Percentiles rank a stretch among this genome's conserved stretches.
Evolutionary conservation across 2,329 filamentous ascomycete genomes (phyloP).

Genomic region (Claviceps fusiformis): DNA sequence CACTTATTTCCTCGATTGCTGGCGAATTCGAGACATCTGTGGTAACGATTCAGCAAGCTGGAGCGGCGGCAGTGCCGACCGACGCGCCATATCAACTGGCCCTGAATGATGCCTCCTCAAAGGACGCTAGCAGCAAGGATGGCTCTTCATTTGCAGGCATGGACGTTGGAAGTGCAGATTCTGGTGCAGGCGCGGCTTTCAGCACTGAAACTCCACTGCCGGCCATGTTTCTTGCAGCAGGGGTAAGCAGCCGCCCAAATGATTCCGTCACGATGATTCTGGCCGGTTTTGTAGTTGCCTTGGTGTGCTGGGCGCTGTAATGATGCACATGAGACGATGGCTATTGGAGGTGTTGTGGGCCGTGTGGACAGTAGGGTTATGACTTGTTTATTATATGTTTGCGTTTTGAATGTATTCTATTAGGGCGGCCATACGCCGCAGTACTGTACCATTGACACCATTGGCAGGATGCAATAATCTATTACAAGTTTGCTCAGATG

Average conservation of each 20-base stretch:
- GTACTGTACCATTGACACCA: constrained; percentile 2
- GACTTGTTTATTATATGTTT: constrained; percentile 5
- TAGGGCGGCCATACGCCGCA: constrained; percentile 3
- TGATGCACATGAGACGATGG: background rate
- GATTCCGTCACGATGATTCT: background rate
- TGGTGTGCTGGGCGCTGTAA: constrained; percentile 1
- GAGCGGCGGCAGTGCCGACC: background rate
- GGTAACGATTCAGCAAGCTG: constrained; percentile 5
- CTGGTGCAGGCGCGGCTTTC: background rate
- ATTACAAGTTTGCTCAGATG: constrained; percentile 2
- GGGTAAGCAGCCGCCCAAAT: background rate
- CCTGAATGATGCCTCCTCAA: background rate
- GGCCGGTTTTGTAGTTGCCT: background rate
- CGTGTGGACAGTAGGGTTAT: constrained; percentile 1
- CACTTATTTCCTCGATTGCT: constrained; percentile 12
- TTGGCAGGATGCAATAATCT: constrained; percentile 5
- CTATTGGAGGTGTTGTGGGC: background rate
- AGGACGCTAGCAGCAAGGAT: background rate
- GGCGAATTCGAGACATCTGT: constrained; percentile 10
- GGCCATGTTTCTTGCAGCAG: background rate
- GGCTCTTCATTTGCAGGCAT: background rate
- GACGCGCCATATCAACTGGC: background rate
- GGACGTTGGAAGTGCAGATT: background rate
- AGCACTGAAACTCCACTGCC: background rate
- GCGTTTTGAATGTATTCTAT: constrained; percentile 7